Percentiles rank a stretch among this genome's conserved stretches.
Conservation (phyloP, 495 filamentous ascomycete genomes). For the Daldinia childiae region DNA sequence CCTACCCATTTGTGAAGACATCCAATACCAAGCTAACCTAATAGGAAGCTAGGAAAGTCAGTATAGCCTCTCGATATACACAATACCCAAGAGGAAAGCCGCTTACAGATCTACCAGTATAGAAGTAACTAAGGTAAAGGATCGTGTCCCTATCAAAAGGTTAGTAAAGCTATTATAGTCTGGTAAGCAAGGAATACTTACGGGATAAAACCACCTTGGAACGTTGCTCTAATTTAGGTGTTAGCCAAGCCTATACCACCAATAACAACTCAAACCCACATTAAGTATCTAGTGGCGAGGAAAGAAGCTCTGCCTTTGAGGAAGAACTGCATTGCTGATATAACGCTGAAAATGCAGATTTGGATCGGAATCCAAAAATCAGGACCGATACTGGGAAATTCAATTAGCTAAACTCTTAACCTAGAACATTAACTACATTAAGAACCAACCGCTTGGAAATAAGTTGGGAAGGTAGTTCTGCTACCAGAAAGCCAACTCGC, state of each 20-base stretch:
- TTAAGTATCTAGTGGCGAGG: slow-evolving; percentile 68
- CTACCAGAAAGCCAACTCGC: slow-evolving; percentile 71
- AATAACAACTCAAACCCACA: slow-evolving; percentile 54
- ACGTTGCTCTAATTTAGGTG: slow-evolving; percentile 48
- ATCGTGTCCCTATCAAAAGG: slow-evolving; percentile 31
- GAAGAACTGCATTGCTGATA: slow-evolving; percentile 73
- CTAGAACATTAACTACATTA: not conserved
- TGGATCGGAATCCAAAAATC: slow-evolving; percentile 87
- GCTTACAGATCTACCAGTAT: slow-evolving; percentile 40
- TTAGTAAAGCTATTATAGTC: slow-evolving; percentile 2
- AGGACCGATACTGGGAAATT: slow-evolving; percentile 60
- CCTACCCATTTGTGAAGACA: slow-evolving; percentile 42
- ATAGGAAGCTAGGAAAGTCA: slow-evolving; percentile 38
- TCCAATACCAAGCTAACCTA: slow-evolving; percentile 42
- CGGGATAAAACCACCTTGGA: slow-evolving; percentile 78
- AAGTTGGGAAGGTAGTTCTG: slow-evolving; percentile 79
- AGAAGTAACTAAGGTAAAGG: slow-evolving; percentile 41
- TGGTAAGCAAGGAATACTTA: slow-evolving; percentile 25
- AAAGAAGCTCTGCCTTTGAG: slow-evolving; percentile 69
- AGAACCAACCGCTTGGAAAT: slow-evolving; percentile 67
- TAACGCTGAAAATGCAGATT: slow-evolving; percentile 79
- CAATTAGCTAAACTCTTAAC: slow-evolving; percentile 3
- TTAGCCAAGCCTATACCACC: slow-evolving; percentile 13
- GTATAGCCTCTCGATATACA: not conserved
- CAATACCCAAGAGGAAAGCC: too few relatives aligned